Percentiles rank a stretch among this genome's conserved stretches.
Evolutionary conservation across 2,329 filamentous ascomycete species (phyloP).

Genomic region (Fusarium nodosum): DNA sequence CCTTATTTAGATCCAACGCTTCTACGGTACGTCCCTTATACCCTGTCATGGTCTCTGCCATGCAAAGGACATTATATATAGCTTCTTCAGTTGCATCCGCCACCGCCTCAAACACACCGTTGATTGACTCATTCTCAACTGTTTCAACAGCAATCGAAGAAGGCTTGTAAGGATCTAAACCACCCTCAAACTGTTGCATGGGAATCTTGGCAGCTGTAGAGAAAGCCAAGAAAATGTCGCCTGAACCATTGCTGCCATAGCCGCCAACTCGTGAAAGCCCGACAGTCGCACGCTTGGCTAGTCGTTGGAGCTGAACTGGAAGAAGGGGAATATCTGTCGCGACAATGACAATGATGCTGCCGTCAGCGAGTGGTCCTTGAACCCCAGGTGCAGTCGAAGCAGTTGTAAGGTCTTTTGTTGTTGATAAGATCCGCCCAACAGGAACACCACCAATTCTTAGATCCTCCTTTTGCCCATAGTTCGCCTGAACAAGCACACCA

Average conservation of each 20-base stretch:
- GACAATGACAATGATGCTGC: conserved; percentile 55
- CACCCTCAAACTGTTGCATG: conserved; percentile 51
- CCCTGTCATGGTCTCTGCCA: conserved; percentile 70
- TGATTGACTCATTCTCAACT: conserved; percentile 71
- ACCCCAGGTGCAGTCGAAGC: conserved; percentile 50
- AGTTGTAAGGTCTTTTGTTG: conserved; percentile 4
- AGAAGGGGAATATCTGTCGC: conserved; percentile 53
- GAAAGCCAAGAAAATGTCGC: conserved; percentile 77
- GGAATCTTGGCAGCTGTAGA: conserved; percentile 69
- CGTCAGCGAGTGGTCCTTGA: conserved; percentile 52
- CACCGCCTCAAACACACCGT: conserved; percentile 71
- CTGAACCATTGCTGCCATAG: conserved; percentile 72
- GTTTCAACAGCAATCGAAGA: conserved; percentile 25
- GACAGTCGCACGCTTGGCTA: conserved; percentile 72
- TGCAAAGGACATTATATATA: conserved; percentile 74
- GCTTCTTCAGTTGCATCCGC: conserved; percentile 75
- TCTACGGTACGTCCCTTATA: conserved; percentile 64
- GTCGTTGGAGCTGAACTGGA: conserved; percentile 56
- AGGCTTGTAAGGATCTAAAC: conserved; percentile 59
- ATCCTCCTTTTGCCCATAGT: conserved; percentile 71
- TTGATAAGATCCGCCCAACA: conserved; percentile 68
- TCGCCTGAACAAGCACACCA: conserved; percentile 73
- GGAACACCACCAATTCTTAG: conserved; percentile 72
- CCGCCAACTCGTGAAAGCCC: conserved; percentile 72
- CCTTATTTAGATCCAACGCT: conserved; percentile 62